Conservation (phyloP, 2,329 filamentous ascomycete species). For the Blastomyces percursus region DNA sequence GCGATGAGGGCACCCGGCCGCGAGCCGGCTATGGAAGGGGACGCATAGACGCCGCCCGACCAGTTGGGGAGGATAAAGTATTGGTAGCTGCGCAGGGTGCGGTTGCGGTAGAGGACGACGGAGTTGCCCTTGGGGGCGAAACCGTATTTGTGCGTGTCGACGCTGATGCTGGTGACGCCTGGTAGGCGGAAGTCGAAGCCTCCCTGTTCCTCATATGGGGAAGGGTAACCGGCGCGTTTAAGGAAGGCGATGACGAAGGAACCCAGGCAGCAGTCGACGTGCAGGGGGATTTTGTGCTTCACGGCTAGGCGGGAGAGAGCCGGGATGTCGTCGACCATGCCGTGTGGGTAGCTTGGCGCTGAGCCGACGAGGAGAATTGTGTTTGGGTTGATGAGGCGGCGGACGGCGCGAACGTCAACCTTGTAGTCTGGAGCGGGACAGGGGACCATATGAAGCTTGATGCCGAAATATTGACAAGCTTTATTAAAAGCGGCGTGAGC, state of each 20-base stretch:
- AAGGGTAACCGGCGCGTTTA: constrained; percentile 72
- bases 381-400: constrained; percentile 83
- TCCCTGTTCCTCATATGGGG: constrained; percentile 52
- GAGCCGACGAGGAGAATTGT: constrained; percentile 88
- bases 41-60: constrained; percentile 92
- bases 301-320: constrained; percentile 72
- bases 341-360: constrained; percentile 95
- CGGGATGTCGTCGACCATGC: constrained; percentile 91
- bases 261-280: constrained; percentile 95
- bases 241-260: constrained; percentile 92
- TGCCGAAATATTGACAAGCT: constrained; percentile 89
- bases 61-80: constrained; percentile 95
- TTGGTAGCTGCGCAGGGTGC: constrained; percentile 70
- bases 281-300: constrained; percentile 70
- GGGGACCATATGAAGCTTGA: constrained; percentile 79
- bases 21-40: constrained; percentile 80
- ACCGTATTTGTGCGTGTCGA: constrained; percentile 98
- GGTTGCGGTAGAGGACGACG: constrained; percentile 77
- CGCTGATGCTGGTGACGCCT: constrained; percentile 89
- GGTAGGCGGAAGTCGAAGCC: constrained; percentile 89
- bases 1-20: constrained; percentile 90
- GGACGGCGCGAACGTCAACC: constrained; percentile 66
- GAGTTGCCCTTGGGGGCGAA: constrained; percentile 98
- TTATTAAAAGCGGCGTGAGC: constrained; percentile 96
- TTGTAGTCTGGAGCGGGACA: constrained; percentile 80